Percentiles rank a stretch among this genome's conserved stretches.
Evolutionary conservation across 1,284 basidiomycete genomes (phyloP).

Genomic region (Phaffia rhodozyma): DNA sequence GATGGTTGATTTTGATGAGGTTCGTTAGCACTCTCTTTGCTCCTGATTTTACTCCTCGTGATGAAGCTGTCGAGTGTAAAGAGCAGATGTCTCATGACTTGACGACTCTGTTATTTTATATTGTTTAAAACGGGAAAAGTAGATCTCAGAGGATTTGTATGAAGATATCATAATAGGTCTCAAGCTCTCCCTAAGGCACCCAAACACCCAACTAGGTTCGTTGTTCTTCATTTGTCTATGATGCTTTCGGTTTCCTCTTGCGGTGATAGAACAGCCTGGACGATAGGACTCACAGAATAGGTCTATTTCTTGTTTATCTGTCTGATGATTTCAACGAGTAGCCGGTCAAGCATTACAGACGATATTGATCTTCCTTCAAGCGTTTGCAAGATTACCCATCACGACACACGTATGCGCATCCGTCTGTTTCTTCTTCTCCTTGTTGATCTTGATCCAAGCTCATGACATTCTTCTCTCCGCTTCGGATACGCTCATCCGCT

Average conservation of each 20-base stretch:
- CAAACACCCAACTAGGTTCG: constrained; percentile 2
- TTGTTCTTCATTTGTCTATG: background rate
- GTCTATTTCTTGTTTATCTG: too few species aligned
- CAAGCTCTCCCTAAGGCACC: constrained; percentile 7
- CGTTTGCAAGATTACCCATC: background rate
- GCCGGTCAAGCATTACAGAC: background rate
- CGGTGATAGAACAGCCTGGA: background rate
- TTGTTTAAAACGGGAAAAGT: too few species aligned
- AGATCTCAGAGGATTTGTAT: background rate
- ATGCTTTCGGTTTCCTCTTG: background rate
- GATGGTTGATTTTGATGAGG: too few species aligned
- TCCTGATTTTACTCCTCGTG: too few species aligned
- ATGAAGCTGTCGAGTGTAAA: too few species aligned
- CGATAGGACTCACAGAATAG: background rate
- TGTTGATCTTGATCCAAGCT: too few species aligned
- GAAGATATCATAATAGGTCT: constrained; percentile 1
- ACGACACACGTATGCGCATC: background rate
- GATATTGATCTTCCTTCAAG: too few species aligned
- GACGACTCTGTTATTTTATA: too few species aligned
- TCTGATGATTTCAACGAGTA: too few species aligned
- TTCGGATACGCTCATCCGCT: too few species aligned
- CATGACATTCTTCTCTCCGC: background rate
- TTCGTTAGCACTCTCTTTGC: too few species aligned
- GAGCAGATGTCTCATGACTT: too few species aligned
- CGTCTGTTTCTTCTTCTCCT: background rate